Conservation (phyloP, 2,329 filamentous ascomycete species). For the Neofusicoccum cordaticola region DNA sequence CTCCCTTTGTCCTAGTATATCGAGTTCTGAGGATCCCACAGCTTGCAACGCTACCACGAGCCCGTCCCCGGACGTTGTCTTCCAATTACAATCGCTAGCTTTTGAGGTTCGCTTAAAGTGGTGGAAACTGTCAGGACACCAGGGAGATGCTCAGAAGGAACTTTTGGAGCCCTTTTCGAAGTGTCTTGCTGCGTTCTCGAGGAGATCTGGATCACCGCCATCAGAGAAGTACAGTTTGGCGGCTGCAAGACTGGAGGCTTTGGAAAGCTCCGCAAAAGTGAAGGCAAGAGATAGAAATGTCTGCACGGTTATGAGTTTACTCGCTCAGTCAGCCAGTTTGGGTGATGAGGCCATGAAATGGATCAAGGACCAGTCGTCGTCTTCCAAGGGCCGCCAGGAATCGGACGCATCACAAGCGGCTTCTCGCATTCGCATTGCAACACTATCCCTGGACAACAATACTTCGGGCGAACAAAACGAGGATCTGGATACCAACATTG, state of each 20-base stretch:
- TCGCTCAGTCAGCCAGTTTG: conserved; percentile 34
- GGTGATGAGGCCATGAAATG: conserved; percentile 34
- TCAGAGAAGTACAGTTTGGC: conserved; percentile 41
- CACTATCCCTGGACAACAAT: conserved; percentile 30
- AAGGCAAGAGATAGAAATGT: conserved; percentile 15
- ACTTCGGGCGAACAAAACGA: conserved; percentile 23
- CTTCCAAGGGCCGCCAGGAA: conserved; percentile 18
- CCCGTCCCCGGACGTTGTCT: conserved; percentile 55
- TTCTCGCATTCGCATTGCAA: conserved; percentile 28
- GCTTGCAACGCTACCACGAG: conserved; percentile 55
- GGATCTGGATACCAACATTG: conserved; percentile 23
- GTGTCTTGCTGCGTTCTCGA: conserved; percentile 60
- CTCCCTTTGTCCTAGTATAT: conserved; percentile 65
- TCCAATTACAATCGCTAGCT: conserved; percentile 64
- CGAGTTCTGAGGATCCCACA: conserved; percentile 58
- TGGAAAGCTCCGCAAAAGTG: neutral
- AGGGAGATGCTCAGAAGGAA: conserved; percentile 61
- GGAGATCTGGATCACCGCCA: conserved; percentile 45
- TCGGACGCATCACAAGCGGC: conserved; percentile 28
- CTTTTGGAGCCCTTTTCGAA: conserved; percentile 63
- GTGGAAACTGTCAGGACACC: conserved; percentile 63
- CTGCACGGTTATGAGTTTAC: conserved; percentile 26
- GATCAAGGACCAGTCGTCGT: conserved; percentile 21
- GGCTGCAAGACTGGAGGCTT: neutral
- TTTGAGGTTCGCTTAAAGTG: conserved; percentile 61